Conservation (phyloP, 352 stramenopile species). For the Phytophthora tubulina region DNA sequence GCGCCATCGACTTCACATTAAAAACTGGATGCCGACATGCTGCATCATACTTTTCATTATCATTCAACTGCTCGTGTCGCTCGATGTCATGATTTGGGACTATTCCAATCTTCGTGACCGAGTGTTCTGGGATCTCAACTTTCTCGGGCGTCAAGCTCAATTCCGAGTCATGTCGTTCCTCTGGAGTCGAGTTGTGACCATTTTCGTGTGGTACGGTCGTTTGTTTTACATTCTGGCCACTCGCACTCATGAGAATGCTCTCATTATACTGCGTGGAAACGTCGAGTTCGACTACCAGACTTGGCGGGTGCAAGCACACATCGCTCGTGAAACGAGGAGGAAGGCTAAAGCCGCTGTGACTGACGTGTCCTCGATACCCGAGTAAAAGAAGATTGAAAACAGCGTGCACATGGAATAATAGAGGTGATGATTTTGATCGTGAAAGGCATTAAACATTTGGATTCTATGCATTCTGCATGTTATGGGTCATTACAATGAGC, state of each 20-base stretch:
- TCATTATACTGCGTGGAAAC: conserved; percentile 37
- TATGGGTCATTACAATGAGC: no score
- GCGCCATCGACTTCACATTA: conserved; percentile 22
- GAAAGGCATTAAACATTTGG: no score
- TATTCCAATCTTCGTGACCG: conserved; percentile 31
- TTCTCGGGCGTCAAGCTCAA: conserved; percentile 26
- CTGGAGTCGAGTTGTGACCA: conserved; percentile 38
- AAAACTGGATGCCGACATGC: conserved; percentile 39
- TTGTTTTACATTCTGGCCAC: conserved; percentile 40
- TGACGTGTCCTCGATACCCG: background rate
- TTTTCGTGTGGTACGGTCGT: conserved; percentile 39
- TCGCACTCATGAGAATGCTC: conserved; percentile 28
- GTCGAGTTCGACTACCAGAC: conserved; percentile 44
- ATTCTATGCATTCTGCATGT: no score
- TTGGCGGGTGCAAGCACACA: conserved; percentile 27
- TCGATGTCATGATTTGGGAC: conserved; percentile 31
- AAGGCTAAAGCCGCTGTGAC: background rate
- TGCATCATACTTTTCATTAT: conserved; percentile 38
- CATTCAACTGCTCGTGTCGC: conserved; percentile 26
- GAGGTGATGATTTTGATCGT: no score
- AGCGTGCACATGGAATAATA: no score
- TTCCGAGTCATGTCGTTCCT: conserved; percentile 42
- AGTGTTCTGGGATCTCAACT: conserved; percentile 35
- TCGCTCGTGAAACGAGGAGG: conserved; percentile 6
- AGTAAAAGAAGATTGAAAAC: background rate